Percentiles rank a stretch among this genome's conserved stretches.
Evolutionary conservation across 768 basidiomycete species (phyloP).

Genomic region (Termitomyces sp.): DNA sequence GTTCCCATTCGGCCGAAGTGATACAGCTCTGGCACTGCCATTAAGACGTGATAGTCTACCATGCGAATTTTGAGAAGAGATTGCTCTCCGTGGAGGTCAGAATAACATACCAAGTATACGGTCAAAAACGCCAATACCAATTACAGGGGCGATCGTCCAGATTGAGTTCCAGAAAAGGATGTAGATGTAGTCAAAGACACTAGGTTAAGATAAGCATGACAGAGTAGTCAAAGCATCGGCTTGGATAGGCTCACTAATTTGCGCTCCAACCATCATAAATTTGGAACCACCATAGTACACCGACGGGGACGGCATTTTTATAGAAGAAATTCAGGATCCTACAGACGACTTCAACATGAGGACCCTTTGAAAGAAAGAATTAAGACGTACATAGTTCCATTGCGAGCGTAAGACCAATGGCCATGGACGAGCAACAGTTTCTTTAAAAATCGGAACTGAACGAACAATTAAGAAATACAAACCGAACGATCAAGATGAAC

Average conservation of each 20-base stretch:
- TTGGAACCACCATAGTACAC: slow-evolving; percentile 98
- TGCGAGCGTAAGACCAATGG: slow-evolving; percentile 97
- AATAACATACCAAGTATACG: slow-evolving; percentile 64
- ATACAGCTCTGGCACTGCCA: slow-evolving; percentile 90
- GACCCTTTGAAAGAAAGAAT: not conserved
- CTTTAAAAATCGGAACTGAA: slow-evolving; percentile 85
- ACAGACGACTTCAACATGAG: not conserved
- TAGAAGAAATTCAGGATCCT: slow-evolving; percentile 99
- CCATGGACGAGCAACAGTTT: slow-evolving; percentile 92
- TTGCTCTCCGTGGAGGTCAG: not conserved
- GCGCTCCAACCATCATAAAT: slow-evolving; percentile 96
- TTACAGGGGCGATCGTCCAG: slow-evolving; percentile 88
- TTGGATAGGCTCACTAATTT: slow-evolving; percentile 59
- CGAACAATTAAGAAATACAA: not conserved
- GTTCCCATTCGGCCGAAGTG: slow-evolving; percentile 71
- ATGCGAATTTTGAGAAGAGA: not conserved
- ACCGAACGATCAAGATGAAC: slow-evolving; percentile 14
- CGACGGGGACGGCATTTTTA: slow-evolving; percentile 95
- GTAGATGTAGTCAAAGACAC: slow-evolving; percentile 83
- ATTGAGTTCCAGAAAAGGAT: slow-evolving; percentile 97
- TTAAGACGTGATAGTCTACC: slow-evolving; percentile 74
- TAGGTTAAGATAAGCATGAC: slow-evolving; percentile 7
- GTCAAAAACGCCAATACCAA: slow-evolving; percentile 94
- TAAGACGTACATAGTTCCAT: slow-evolving; percentile 79
- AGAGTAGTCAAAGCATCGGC: slow-evolving; percentile 1